These are phyloP conservation scores for Rhizopogon vesiculosus DNA, from an alignment of 768 basidiomycete genomes.

Conservation along the genomic window DNA sequence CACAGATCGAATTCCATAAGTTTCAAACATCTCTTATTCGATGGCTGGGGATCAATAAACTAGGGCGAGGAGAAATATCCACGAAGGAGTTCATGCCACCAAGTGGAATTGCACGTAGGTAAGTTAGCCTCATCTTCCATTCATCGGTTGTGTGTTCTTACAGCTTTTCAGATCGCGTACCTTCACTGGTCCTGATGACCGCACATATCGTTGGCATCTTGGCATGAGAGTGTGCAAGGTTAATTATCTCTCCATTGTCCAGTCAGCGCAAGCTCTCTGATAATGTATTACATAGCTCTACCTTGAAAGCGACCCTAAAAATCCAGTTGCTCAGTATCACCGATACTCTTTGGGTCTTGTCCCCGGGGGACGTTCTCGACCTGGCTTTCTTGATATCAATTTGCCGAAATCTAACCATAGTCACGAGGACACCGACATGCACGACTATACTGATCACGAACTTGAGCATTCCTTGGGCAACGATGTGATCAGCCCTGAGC, in stretches of 20 bases:
- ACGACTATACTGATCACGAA: background rate
- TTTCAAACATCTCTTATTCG: constrained; percentile 2
- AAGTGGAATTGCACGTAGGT: background rate
- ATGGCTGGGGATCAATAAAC: constrained; percentile 3
- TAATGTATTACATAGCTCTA: background rate
- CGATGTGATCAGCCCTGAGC: background rate
- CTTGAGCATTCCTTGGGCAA: background rate
- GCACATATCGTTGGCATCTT: constrained; percentile 4
- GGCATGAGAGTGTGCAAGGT: constrained; percentile 4
- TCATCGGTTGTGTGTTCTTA: background rate
- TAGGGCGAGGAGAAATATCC: background rate
- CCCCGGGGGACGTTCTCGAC: background rate
- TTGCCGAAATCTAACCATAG: background rate
- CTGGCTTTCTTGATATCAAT: constrained; percentile 2
- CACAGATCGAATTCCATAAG: constrained; percentile 3
- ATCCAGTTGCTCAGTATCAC: constrained; percentile 1
- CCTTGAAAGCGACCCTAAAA: background rate
- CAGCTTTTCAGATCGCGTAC: background rate
- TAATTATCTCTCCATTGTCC: background rate
- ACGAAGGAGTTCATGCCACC: constrained; percentile 6
- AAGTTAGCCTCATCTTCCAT: background rate
- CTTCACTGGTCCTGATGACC: constrained; percentile 6
- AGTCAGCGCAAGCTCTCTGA: background rate
- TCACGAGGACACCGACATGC: background rate
- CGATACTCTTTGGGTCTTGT: background rate